Percentiles rank a stretch among this genome's conserved stretches.
phyloP scores from a whole-genome alignment of 371 early-diverging fungal genomes.

The Vittaforma corneae region DNA sequence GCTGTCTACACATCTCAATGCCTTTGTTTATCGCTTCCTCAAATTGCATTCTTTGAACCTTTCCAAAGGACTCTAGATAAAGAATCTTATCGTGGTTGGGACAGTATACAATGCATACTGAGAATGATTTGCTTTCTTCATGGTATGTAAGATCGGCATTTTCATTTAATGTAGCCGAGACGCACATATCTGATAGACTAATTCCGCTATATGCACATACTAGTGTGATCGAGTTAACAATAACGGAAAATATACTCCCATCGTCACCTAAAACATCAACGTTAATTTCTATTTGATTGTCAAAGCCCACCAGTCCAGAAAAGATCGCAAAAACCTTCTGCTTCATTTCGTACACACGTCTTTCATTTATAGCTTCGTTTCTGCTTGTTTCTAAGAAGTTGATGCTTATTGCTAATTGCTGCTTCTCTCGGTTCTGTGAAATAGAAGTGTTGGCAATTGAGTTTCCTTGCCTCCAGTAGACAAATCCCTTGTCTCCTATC shows the following conservation, averaged over 20 bases:
- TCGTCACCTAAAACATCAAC: slow-evolving; percentile 37
- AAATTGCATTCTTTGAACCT: no score
- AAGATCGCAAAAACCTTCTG: slow-evolving; percentile 28
- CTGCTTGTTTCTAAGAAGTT: slow-evolving; percentile 20
- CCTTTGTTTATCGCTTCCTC: no score
- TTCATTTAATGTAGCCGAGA: slow-evolving; percentile 11
- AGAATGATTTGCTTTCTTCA: slow-evolving; percentile 16
- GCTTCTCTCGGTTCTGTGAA: slow-evolving; percentile 7
- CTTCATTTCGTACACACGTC: slow-evolving; percentile 14
- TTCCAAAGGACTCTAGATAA: slow-evolving; percentile 27
- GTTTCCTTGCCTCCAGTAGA: neutral
- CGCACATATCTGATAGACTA: slow-evolving; percentile 27
- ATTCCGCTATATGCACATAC: slow-evolving; percentile 33
- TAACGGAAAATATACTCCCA: slow-evolving; percentile 28
- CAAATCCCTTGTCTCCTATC: slow-evolving; percentile 7
- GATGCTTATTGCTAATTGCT: slow-evolving; percentile 25
- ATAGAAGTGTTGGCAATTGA: neutral
- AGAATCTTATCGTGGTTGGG: slow-evolving; percentile 29
- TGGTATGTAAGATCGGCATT: slow-evolving; percentile 22
- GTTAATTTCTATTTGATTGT: slow-evolving; percentile 21
- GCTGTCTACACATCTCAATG: no score
- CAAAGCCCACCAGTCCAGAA: slow-evolving; percentile 8
- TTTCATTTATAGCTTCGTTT: slow-evolving; percentile 15
- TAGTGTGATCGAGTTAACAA: slow-evolving; percentile 40
- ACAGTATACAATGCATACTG: slow-evolving; percentile 22